Evolutionary conservation across 257 asterid genomes (phyloP), one percentile per base, ranked within the genome.

Genomic region (Asclepias syriaca): DNA sequence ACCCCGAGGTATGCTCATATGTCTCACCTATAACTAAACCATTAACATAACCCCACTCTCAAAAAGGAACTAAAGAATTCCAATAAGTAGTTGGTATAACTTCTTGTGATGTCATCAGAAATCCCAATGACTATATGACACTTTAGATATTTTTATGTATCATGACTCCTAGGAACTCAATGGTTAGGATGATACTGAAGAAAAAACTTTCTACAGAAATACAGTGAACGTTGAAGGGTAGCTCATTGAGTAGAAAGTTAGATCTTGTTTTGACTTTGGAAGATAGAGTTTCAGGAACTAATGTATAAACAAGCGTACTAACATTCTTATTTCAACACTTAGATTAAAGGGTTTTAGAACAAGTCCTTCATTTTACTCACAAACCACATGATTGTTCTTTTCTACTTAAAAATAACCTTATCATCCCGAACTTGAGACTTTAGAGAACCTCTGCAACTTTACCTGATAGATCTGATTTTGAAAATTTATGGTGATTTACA

Each of bases 1-100:
- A 93, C 81, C 98, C 98, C 1, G 97, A 87, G 97, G 98, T 93
- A 74, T 9, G 79, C 37, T 43, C 72, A 63, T 15, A 63, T 60
- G 34, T 43, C 48, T 43, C 48, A 43, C 16, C 18, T 61, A 32
- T 16, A 2, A 14, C 55, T 11, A 50, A 50, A 50, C 55, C n/a
- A 50, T 50, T 16, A 43, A 50, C 55, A 50, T 50, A 16, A 14
- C 13, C 64, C 45, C 24, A 21, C 9, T 12, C 22, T 10, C 19
- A 0, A 1, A 5, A 19, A 14, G 48, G 58, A 24, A 48, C 4
- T 6, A 67, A 67, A 34, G 39, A 67, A 50, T 50, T 15, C 5
- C 19, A 14, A 19, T 13, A 15, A 50, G 19, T 16, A 50, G 55
- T 50, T 50, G 40, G 2, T 27, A 59, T 59, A 27, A 11, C 43